These are phyloP conservation scores for Salix brachista DNA, from an alignment of 345 rosid genomes.

Conservation along the genomic window DNA sequence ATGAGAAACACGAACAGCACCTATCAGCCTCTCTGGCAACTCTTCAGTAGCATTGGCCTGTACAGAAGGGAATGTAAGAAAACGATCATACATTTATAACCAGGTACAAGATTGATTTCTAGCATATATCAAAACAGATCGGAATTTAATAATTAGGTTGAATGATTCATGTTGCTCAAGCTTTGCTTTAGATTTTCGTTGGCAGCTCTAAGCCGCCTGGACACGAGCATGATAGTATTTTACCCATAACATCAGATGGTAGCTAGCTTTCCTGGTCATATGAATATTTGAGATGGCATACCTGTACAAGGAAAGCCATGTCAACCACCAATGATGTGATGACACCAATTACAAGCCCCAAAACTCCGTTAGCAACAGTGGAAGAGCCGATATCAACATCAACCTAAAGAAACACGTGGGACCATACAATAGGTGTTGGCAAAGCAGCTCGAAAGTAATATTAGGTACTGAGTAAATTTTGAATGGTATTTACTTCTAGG, in stretches of 20 bases:
- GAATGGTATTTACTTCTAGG: constrained; percentile 57
- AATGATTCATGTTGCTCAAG: too few species aligned
- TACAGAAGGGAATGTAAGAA: not conserved
- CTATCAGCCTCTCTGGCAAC: constrained; percentile 82
- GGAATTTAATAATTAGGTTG: too few species aligned
- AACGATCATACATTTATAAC: not conserved
- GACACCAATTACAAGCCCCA: constrained; percentile 96
- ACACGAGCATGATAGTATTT: not conserved
- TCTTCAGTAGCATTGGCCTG: constrained; percentile 87
- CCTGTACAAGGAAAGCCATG: constrained; percentile 99
- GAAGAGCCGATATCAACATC: constrained; percentile 98
- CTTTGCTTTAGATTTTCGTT: too few species aligned
- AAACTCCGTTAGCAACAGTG: constrained; percentile 95
- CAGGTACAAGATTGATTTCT: too few species aligned
- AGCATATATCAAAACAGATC: too few species aligned
- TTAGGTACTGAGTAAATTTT: not conserved
- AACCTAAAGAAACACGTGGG: constrained; percentile 43
- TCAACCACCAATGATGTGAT: constrained; percentile 89
- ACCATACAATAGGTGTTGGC: not conserved
- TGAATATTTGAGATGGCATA: constrained; percentile 4
- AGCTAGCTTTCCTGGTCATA: not conserved
- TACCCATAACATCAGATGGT: not conserved
- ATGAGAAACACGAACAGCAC: constrained; percentile 91
- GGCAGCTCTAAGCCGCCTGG: too few species aligned
- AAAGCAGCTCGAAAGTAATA: not conserved